Evolutionary conservation across 495 filamentous ascomycete genomes (phyloP).

Genomic region (Peziza echinospora): DNA sequence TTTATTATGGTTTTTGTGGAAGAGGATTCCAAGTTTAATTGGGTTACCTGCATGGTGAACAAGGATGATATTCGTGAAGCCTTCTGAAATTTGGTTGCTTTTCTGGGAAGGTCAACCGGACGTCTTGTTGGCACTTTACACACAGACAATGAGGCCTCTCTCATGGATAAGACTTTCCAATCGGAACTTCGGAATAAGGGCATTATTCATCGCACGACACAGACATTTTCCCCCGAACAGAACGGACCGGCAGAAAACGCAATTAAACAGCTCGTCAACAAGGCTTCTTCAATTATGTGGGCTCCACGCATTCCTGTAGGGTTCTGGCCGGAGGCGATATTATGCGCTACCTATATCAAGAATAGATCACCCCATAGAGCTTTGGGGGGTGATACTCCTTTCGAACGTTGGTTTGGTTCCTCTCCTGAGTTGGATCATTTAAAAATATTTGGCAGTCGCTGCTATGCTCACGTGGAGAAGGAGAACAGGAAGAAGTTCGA

Average conservation of each 20-base stretch:
- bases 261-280: not conserved
- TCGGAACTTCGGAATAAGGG: too few relatives aligned
- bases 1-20: too few relatives aligned
- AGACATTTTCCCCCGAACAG: too few relatives aligned
- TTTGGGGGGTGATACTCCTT: not conserved
- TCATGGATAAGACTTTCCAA: too few relatives aligned
- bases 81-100: too few relatives aligned
- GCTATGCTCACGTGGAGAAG: not conserved
- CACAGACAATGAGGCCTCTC: too few relatives aligned
- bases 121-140: too few relatives aligned
- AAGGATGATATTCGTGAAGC: too few relatives aligned
- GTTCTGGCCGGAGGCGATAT: not conserved
- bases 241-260: not conserved
- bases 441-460: not conserved
- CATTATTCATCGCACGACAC: too few relatives aligned
- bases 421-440: not conserved
- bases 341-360: not conserved
- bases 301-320: not conserved
- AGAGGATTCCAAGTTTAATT: too few relatives aligned
- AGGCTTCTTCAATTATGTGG: not conserved
- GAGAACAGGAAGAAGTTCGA: not conserved
- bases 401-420: not conserved
- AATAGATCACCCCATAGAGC: not conserved
- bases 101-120: too few relatives aligned
- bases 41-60: too few relatives aligned